Base-by-base conservation (phyloP, 257 asterid species). In the Parsonsia alboflavescens region DNA sequence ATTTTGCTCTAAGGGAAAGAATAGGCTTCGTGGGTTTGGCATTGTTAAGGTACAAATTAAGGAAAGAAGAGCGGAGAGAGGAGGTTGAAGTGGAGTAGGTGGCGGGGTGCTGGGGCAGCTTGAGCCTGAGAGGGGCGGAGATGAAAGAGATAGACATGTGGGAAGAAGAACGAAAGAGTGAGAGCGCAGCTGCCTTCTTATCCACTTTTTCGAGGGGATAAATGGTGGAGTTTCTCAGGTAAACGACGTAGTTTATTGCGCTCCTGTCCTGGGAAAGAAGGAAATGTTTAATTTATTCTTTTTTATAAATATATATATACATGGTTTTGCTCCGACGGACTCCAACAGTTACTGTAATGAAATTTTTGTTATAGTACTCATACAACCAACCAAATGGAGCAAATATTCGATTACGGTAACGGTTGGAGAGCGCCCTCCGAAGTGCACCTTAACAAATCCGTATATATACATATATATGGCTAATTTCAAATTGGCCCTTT, bases 61-160 rank as follows among this genome's bases (percentile, higher is more conserved):
- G 79, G 83, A 87, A 88, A 48, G 93, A 74, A 68, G 85, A 77
- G 54, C 77, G 76, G 80, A 76, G 74, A 74, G 71, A 21, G 75
- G 74, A 26, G 72, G 85, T 39, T 42, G 74, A 5, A 74, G 81
- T 10, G 75, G 54, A 17, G 15, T 67, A 33, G 59, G 74, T 79
- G 54, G 80, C 5, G 69, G 76, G 41, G 63, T 73, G 82, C 12
- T 45, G 65, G 16, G 75, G 86, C 9, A 81, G 68, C 75, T 73
- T 57, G 80, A 24, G 81, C 83, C 33, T 68, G 87, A 73, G 66
- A 64, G 77, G 70, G 63, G 82, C 22, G 68, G 89, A 81, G 80
- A 87, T 76, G 64, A 86, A 82, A 22, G 86, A 79, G 76, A 87
- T 70, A 33, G 89, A 82, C 96, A 88, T 89, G 77, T 75, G 72